phyloP scores from a whole-genome alignment of 202 grass and related monocot genomes.

The Digitaria exilis region DNA sequence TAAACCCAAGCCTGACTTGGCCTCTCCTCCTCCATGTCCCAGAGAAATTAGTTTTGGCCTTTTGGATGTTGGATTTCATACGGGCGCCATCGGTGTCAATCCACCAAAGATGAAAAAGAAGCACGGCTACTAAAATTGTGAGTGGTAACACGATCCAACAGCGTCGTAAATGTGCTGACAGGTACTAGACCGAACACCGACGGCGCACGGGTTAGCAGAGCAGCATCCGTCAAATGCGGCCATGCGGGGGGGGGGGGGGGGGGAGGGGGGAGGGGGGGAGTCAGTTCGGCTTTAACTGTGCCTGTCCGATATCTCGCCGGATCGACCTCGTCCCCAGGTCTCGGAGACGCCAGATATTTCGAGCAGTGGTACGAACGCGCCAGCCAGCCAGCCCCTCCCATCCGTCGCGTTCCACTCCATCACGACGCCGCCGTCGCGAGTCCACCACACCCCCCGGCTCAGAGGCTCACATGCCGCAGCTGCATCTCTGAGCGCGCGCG shows the following conservation, averaged over 20 bases:
- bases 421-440: neutral
- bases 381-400: too few relatives aligned
- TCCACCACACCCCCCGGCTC: neutral
- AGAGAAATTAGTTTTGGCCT: too few relatives aligned
- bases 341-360: constrained; percentile 39
- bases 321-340: neutral
- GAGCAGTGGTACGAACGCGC: neutral
- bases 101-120: too few relatives aligned
- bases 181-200: neutral
- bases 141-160: neutral
- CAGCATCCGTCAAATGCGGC: too few relatives aligned
- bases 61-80: neutral
- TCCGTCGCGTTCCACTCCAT: neutral
- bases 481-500: neutral
- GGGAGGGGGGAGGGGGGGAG: too few relatives aligned
- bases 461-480: neutral
- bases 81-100: neutral
- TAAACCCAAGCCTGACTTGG: neutral
- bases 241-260: too few relatives aligned
- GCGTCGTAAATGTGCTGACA: neutral
- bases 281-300: neutral
- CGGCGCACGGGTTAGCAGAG: neutral
- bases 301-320: neutral
- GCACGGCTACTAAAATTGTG: neutral
- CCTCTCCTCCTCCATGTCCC: neutral